Base-by-base conservation (phyloP, 139 green algal species). In the Zygnema cylindricum region DNA sequence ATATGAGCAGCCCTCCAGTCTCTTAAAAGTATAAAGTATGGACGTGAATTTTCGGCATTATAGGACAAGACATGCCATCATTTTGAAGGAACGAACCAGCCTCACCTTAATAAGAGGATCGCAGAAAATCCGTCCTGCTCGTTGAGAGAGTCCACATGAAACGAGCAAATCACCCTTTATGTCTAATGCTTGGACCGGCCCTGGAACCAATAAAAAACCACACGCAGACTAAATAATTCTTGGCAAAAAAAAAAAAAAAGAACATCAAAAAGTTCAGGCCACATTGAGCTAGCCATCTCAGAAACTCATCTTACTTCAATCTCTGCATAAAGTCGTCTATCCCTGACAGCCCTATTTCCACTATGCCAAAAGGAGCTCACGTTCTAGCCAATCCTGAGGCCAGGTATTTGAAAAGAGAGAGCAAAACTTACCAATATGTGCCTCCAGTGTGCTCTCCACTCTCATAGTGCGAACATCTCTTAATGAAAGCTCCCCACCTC, bases 71-170 rank as follows among this genome's bases (percentile, higher is more conserved):
- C 25, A 23, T n/a, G n/a, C n/a, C n/a, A n/a, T n/a, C n/a, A n/a
- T n/a, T n/a, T n/a, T n/a, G n/a, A n/a, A n/a, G n/a, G n/a, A n/a
- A n/a, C n/a, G 75, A 33, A 82, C 25, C 25, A n/a, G n/a, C n/a
- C n/a, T n/a, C 76, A 89, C 86, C 86, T 91, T 91, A 3, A 91
- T 57, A 2, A 91, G 79, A 32, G 82, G 82, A 73, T 91, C 86
- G 22, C 25, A 36, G 57, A 76, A 91, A 30, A 91, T 36, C 1
- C 23, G n/a, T 39, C 86, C 86, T 7, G 55, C 3, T 33, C 82
- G 55, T 35, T 85, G 82, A 1, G 55, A 32, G 7, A 91, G 25
- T 33, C 86, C 86, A 43, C 82, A 89, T 11, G 82, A 76, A 35
- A 41, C 78, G 16, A 91, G 55, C 40, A 90, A 36, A 57, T 90